phyloP scores from a whole-genome alignment of 306 rosid species.

The Lathyrus sativus region DNA sequence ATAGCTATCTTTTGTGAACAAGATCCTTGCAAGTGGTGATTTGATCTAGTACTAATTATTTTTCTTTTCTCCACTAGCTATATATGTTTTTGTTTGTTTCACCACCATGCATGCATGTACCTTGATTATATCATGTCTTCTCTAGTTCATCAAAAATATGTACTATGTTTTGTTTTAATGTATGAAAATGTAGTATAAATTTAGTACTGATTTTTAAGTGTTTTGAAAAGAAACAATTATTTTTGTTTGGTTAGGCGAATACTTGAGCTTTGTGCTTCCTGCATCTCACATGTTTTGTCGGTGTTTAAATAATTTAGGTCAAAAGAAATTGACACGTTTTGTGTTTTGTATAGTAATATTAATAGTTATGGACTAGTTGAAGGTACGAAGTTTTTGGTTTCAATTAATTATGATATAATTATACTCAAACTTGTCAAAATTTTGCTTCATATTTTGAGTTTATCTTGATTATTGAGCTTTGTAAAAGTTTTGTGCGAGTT shows the following conservation, averaged over 20 bases:
- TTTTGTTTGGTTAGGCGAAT: conserved; percentile 50
- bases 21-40: conserved; percentile 37
- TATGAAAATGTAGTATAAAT: too few species aligned
- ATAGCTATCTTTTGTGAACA: conserved; percentile 37
- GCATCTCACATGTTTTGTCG: conserved; percentile 62
- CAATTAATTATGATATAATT: conserved; percentile 18
- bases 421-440: conserved; percentile 32
- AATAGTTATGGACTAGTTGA: conserved; percentile 12
- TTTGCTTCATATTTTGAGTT: conserved; percentile 31
- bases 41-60: conserved; percentile 32
- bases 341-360: conserved; percentile 19
- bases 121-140: conserved; percentile 53
- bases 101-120: conserved; percentile 39
- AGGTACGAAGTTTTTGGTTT: conserved; percentile 36
- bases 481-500: background rate
- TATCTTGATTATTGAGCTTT: conserved; percentile 41
- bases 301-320: conserved; percentile 37
- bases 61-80: conserved; percentile 26
- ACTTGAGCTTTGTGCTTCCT: conserved; percentile 57
- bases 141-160: conserved; percentile 38
- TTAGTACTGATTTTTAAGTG: background rate
- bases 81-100: conserved; percentile 31
- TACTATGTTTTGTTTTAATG: background rate
- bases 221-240: conserved; percentile 28
- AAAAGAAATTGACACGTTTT: conserved; percentile 37